Base-by-base conservation (phyloP, 208 protist species). In the Crithidia bombi region DNA sequence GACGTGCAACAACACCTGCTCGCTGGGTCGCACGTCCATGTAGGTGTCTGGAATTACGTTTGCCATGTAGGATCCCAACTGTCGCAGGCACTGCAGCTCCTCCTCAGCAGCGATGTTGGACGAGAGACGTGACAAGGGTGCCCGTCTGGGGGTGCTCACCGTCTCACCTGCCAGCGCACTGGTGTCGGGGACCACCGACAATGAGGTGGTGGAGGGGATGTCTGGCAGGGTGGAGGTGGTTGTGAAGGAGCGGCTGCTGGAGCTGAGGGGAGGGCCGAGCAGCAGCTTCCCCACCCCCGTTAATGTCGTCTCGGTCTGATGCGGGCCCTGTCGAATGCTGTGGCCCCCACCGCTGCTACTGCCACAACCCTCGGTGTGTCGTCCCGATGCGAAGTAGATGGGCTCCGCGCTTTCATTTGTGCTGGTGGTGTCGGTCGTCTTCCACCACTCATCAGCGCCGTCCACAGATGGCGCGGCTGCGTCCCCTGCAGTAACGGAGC, bases 41-140 rank as follows among this genome's bases (percentile, higher is more conserved):
- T 89, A 93, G 32, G 82, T 73, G 46, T 83, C 70, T 6, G 81
- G 76, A 52, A 93, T 82, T 44, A 75, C 70, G 43, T 88, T 75
- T 4, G 78, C 66, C 30, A 81, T 82, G 74, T 87, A 91, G 39
- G n/a, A 12, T 35, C 65, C 59, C 9, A 59, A 65, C 41, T 44
- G 51, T 1, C 36, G 66, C 46, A 79, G 66, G 19, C 62, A 50
- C 32, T 33, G 58, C 51, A 68, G 7, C 65, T 67, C 54, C 44
- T 26, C 56, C 59, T 73, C 65, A 38, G 46, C 57, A 15, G 51
- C 69, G n/a, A 65, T 65, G 38, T 65, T 65, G 30, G 39, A 65
- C 19, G 59, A 65, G 9, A 65, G 44, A 6, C 59, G 59, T 3
- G 59, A 65, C 11, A 39, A 28, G 3, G 59, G 44, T 17, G 30